Evolutionary conservation across 2,329 filamentous ascomycete species (phyloP), one percentile per base, ranked within the genome.

Genomic region (Fonsecaea monophora): DNA sequence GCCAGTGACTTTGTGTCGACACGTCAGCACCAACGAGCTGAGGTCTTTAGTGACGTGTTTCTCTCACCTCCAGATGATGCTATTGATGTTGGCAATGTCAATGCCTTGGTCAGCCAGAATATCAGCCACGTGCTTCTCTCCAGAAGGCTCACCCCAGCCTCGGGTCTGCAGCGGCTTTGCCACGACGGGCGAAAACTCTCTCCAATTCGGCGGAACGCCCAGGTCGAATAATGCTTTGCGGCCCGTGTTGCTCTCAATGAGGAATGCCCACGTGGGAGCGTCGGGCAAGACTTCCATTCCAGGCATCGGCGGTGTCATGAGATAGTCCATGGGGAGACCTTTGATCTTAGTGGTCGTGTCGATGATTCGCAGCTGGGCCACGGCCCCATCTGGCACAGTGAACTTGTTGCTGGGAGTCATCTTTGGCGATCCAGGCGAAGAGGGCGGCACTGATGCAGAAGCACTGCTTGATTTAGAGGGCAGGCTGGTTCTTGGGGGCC

Each of bases 191-290:
- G 64, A 66, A 30, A 63, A 58, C 12, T 69, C 74, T 37, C 73
- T 66, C 60, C 71, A 75, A 50, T 76, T 76, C 18, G 74, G 75
- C 45, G 74, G 74, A 15, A 77, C 67, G 1, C 75, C 75, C 6
- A 78, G 70, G 53, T 78, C 76, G 61, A 76, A 78, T 12, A 74
- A 54, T 18, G 73, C 53, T 48, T 67, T 70, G 30, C 64, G 63
- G 21, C 61, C 66, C 10, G 35, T 62, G 12, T 21, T 10, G 18
- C 62, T 68, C 56, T 68, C 66, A 6, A 70, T 32, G 8, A 70
- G 40, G 61, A 70, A 70, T 9, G 68, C 65, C 66, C 66, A 70
- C 9, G 68, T 54, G 15, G 61, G 63, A 32, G 64, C 30, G 5
- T 68, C 66, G 34, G 66, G 68, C 63, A 70, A 35, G 15, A 58